A percentile compares a stretch with the other conserved stretches of the same genome.
phyloP scores from a whole-genome alignment of 495 filamentous ascomycete genomes.

The Tuber calosporum region DNA sequence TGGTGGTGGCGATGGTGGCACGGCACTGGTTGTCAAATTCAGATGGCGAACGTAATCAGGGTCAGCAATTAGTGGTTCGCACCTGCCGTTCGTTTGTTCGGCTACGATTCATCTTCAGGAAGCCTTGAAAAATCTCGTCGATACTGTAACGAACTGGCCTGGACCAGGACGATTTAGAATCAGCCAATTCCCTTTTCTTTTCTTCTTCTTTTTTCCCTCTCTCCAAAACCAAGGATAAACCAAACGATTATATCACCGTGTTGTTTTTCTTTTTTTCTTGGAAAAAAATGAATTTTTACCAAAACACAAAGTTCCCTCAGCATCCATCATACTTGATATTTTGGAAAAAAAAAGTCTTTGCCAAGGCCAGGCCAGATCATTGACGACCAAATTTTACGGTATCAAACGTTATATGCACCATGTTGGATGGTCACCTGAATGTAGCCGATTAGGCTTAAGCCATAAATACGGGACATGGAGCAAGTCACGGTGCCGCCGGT shows the following conservation, averaged over 20 bases:
- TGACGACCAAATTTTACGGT: neutral
- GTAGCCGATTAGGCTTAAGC: neutral
- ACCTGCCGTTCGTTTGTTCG: neutral
- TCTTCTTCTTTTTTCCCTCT: too few relatives aligned
- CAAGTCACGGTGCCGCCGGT: neutral
- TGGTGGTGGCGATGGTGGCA: neutral
- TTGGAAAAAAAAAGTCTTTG: neutral
- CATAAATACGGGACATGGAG: neutral
- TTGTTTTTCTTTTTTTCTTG: neutral
- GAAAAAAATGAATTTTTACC: neutral
- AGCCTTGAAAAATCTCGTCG: neutral
- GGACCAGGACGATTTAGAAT: conserved; percentile 2
- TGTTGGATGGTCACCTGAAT: neutral
- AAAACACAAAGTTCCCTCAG: neutral
- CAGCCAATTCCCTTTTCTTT: neutral
- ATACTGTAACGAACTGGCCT: neutral
- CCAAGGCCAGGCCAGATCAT: neutral
- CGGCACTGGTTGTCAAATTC: neutral
- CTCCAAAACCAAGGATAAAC: neutral
- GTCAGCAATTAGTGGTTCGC: neutral
- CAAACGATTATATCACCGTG: too few relatives aligned
- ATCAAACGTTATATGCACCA: neutral
- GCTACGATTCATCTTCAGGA: neutral
- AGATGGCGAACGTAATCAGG: neutral
- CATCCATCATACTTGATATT: too few relatives aligned